Evolutionary conservation across 140 eudicot species (phyloP), one percentile per base, ranked within the genome.

Genomic region (Oenanthe javanica): DNA sequence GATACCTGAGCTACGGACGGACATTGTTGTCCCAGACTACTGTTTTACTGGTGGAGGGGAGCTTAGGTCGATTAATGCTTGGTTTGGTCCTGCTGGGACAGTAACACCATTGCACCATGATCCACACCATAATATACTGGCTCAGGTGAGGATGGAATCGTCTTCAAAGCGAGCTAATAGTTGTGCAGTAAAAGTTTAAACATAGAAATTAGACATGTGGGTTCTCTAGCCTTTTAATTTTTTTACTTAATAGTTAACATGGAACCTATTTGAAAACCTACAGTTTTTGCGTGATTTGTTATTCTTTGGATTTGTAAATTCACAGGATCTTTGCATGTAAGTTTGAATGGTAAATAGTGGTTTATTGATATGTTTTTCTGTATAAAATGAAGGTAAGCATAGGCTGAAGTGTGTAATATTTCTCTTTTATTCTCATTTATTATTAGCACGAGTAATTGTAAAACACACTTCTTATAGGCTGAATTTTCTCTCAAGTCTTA

Each of bases 61-160:
- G 85, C 86, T 96, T 83, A 91, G 93, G 85, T 85, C 99, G 19
- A 78, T 96, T 36, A 93, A 96, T 82, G 97, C 98, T 72, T 96
- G 99, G 99, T 93, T 96, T 83, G 99, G 99, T 85, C 99, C 99
- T 70, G 89, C 99, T 80, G 98, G 97, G 75, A 96, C 99, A 3
- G 98, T 96, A 66, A 96, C 99, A 27, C 99, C 99, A 1, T 89
- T 96, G 88, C 99, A 96, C 87, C 98, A 96, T 85, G 99, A 93
- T 83, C 99, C 98, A 45, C 98, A 96, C 85, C 99, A 96, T 81
- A 96, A 96, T 84, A 93, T 96, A 81, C 93, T 96, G 85, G 97
- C 99, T 81, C 99, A 96, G 97, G 99, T 96, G 25, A 31, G 48
- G 23, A 71, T 31, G 45, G 9, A 7, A 71, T 40, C 12, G 45